Evolutionary conservation across 78 protist genomes (phyloP), one percentile per base, ranked within the genome.

Genomic region (Dictyostelium capitatum): DNA sequence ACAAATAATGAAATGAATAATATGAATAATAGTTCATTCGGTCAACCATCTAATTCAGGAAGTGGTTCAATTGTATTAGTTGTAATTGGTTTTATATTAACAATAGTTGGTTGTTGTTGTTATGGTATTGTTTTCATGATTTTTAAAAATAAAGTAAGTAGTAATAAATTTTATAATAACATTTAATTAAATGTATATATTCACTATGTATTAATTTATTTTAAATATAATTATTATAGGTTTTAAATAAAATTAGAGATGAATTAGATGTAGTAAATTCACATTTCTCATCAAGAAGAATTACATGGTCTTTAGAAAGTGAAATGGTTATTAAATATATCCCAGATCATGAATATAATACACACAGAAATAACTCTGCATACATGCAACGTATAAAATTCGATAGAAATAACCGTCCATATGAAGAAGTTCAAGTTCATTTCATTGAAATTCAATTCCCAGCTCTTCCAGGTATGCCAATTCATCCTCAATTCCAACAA

Each of bases 101-200:
- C 43, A 25, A 12, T 41, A 6, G 1, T 70, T 3, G 79, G 79
- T 41, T 41, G 54, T 41, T 30, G 48, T 3, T 0, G 6, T 43
- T 41, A 7, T 7, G 54, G n/a, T 17, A 70, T 70, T 41, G 28
- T 10, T 1, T 41, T 15, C 19, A 12, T 7, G 2, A 8, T 70
- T 41, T 70, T 70, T 17, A 70, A 17, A 41, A 70, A 41, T 70
- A 70, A 41, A 43, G 79, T 62, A 62, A 62, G 72, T 9, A 10
- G 6, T 11, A 10, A 2, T 62, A 10, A 25, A 10, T 62, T 10
- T 23, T 59, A 19, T 59, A 25, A 19, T n/a, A n/a, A n/a, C n/a
- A 48, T 48, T 5, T 8, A 48, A 9, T 48, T 48, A 8, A 48
- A 48, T 5, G 53, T 48, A 9, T 9, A n/a, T n/a, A n/a, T 9